Evolutionary conservation across 78 protist species (phyloP).

Genomic region (Isochrysis galbana): DNA sequence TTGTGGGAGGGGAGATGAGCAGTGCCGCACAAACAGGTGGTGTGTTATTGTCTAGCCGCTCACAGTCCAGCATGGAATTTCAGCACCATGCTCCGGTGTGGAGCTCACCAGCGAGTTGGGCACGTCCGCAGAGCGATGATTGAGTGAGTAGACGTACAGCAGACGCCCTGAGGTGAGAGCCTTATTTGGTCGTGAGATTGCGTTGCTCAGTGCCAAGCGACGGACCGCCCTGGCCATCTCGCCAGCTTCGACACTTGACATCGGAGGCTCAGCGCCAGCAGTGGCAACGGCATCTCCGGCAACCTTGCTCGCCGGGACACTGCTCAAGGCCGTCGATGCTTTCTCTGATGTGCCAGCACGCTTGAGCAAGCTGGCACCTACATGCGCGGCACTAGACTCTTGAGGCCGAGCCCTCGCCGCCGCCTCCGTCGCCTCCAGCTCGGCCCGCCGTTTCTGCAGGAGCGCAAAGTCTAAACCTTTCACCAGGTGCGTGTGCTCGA

Average conservation of each 20-base stretch:
- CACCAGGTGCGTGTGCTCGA: slow-evolving; percentile 74
- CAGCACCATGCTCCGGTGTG: no score
- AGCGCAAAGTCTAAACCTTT: slow-evolving; percentile 75
- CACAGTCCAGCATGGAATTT: no score
- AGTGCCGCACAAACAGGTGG: no score
- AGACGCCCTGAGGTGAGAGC: neutral
- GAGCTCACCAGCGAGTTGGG: neutral
- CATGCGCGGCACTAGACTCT: no score
- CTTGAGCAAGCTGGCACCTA: neutral
- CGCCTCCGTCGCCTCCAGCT: neutral
- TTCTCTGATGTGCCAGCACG: neutral
- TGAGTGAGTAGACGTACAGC: neutral
- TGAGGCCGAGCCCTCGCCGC: no score
- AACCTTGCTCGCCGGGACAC: neutral
- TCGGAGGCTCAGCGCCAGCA: neutral
- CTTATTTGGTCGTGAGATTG: neutral
- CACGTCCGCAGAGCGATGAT: neutral
- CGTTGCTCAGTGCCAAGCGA: neutral
- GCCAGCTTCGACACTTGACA: neutral
- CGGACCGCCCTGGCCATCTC: neutral
- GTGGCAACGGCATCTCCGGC: neutral
- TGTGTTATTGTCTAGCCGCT: no score
- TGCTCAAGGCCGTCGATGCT: neutral
- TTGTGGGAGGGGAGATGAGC: no score
- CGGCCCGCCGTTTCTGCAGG: slow-evolving; percentile 50